Evolutionary conservation across 2,329 filamentous ascomycete genomes (phyloP).

Genomic region (Neofusicoccum parvum): DNA sequence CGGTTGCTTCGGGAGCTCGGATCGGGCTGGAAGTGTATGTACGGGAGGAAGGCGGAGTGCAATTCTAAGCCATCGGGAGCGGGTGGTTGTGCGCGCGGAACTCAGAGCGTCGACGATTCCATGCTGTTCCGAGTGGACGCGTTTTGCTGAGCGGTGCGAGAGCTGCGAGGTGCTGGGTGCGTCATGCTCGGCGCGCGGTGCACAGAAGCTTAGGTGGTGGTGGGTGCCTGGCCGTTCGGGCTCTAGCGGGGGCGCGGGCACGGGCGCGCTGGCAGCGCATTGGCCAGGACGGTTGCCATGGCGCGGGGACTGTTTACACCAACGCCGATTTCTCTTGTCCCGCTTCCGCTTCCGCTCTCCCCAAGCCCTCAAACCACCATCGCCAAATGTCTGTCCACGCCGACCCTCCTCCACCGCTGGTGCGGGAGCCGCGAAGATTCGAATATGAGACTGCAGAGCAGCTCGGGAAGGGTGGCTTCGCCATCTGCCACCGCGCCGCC

Average conservation of each 20-base stretch:
- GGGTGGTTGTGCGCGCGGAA: neutral
- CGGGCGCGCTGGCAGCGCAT: neutral
- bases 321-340: conserved; percentile 8
- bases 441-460: conserved; percentile 74
- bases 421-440: conserved; percentile 69
- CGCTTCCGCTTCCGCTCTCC: conserved; percentile 2
- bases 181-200: conserved; percentile 11
- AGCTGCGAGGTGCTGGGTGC: neutral
- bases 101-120: neutral
- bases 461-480: conserved; percentile 80
- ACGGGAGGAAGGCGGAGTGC: neutral
- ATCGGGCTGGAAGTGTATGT: neutral
- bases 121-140: neutral
- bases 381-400: conserved; percentile 48
- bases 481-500: conserved; percentile 76
- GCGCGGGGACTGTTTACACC: conserved; percentile 5
- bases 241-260: neutral
- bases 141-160: neutral
- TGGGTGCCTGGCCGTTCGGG: conserved; percentile 18
- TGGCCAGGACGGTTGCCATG: conserved; percentile 6
- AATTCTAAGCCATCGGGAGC: neutral
- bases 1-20: neutral
- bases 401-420: conserved; percentile 57
- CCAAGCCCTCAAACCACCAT: conserved; percentile 9
- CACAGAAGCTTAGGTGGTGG: neutral